Evolutionary conservation across 1,139 yeast species (phyloP).

Genomic region (Zygosaccharomyces pseudobailii): DNA sequence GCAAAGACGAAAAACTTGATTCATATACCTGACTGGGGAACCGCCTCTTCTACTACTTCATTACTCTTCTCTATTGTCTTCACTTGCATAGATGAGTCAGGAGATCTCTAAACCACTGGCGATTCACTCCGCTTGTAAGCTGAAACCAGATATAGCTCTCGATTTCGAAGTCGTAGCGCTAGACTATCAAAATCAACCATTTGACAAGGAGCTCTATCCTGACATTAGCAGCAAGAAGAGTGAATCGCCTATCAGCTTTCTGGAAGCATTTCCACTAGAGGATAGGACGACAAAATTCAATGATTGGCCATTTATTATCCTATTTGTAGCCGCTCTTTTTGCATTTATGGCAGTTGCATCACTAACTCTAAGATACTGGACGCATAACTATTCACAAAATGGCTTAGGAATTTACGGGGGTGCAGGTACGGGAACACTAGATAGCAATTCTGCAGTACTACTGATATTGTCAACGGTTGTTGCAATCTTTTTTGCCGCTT

Average conservation of each 20-base stretch:
- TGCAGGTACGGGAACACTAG: constrained; percentile 52
- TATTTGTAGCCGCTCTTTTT: constrained; percentile 55
- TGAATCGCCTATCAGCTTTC: constrained; percentile 56
- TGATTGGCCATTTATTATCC: constrained; percentile 66
- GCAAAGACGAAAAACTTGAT: too few species aligned
- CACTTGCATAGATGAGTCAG: too few species aligned
- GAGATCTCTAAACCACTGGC: too few species aligned
- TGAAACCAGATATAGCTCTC: too few species aligned
- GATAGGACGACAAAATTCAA: constrained; percentile 62
- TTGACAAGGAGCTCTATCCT: constrained; percentile 8
- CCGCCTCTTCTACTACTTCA: too few species aligned
- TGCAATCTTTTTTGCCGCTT: constrained; percentile 53
- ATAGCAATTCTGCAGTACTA: constrained; percentile 68
- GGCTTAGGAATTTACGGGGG: constrained; percentile 65
- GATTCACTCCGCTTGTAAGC: too few species aligned
- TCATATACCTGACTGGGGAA: too few species aligned
- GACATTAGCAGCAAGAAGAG: constrained; percentile 32
- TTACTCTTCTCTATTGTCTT: too few species aligned
- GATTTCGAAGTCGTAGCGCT: too few species aligned
- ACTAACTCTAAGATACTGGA: constrained; percentile 61
- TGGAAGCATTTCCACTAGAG: constrained; percentile 34
- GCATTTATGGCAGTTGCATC: constrained; percentile 74
- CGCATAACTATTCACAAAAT: constrained; percentile 47
- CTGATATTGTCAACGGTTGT: constrained; percentile 63
- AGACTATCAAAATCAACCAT: too few species aligned